Conservation (phyloP, 2,329 filamentous ascomycete species). For the Lasiodiplodia theobromae region DNA sequence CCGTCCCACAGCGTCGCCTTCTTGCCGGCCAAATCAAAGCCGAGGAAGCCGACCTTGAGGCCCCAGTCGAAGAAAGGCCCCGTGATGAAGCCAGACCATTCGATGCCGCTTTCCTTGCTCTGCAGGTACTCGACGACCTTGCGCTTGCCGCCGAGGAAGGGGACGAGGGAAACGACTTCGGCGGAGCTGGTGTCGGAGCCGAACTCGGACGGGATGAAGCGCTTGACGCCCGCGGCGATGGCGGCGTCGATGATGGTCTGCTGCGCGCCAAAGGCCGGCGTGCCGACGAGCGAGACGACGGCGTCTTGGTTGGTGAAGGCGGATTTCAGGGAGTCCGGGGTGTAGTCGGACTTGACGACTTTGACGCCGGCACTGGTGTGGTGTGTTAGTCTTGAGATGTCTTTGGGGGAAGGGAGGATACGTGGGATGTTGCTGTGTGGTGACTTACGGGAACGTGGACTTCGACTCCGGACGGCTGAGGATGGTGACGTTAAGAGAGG, state of each 20-base stretch:
- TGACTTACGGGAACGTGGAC: constrained; percentile 32
- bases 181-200: constrained; percentile 51
- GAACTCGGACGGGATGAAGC: constrained; percentile 69
- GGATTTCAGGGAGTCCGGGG: constrained; percentile 55
- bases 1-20: constrained; percentile 64
- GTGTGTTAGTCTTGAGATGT: neutral
- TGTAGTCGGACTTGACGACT: constrained; percentile 57
- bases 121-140: constrained; percentile 60
- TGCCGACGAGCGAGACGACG: constrained; percentile 58
- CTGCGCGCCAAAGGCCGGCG: constrained; percentile 53
- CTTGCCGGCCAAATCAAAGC: constrained; percentile 58
- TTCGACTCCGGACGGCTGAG: constrained; percentile 40
- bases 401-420: neutral
- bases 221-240: constrained; percentile 64
- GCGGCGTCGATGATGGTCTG: constrained; percentile 64
- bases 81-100: constrained; percentile 65
- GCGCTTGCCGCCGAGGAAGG: constrained; percentile 61
- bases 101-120: constrained; percentile 52
- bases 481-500: constrained; percentile 39
- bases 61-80: constrained; percentile 70
- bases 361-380: neutral
- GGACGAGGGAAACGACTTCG: constrained; percentile 51
- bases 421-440: neutral
- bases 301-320: constrained; percentile 65
- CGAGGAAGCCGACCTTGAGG: constrained; percentile 58